These are phyloP conservation scores for Aspergillus steynii DNA, from an alignment of 495 filamentous ascomycete genomes.

Conservation along the genomic window DNA sequence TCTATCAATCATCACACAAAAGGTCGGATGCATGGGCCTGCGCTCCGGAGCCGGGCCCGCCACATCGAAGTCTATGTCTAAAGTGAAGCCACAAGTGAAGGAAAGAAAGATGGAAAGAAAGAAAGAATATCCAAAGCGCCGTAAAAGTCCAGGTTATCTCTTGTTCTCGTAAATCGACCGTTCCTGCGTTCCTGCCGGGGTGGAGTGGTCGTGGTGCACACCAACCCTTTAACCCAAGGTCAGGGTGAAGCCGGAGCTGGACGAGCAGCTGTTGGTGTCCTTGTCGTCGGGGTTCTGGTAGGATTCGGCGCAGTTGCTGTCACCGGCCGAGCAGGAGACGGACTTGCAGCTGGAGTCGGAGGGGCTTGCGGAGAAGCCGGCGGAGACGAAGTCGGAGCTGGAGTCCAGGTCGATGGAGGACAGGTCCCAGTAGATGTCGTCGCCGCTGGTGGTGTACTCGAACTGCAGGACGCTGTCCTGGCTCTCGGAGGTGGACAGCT, in stretches of 20 bases:
- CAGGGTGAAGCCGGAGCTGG: constrained; percentile 21
- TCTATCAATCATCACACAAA: background rate
- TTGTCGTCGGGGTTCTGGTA: constrained; percentile 38
- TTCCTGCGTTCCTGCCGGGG: background rate
- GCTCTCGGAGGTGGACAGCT: constrained; percentile 34
- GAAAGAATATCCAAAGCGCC: too few relatives aligned
- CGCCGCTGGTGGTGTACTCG: constrained; percentile 27
- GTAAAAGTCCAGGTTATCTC: too few relatives aligned
- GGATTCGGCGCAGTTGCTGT: constrained; percentile 31
- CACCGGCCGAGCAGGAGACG: constrained; percentile 33
- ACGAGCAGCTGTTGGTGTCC: constrained; percentile 28
- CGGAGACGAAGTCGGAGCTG: constrained; percentile 29
- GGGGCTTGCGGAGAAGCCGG: constrained; percentile 36
- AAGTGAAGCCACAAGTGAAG: too few relatives aligned
- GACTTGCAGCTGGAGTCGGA: constrained; percentile 30
- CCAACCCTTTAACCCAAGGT: constrained; percentile 18
- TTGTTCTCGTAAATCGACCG: too few relatives aligned
- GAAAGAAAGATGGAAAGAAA: too few relatives aligned
- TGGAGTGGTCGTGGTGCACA: background rate
- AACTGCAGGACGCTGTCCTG: constrained; percentile 37
- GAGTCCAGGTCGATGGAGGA: constrained; percentile 41
- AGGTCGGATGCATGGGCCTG: background rate
- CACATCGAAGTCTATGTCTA: too few relatives aligned
- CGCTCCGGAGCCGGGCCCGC: too few relatives aligned
- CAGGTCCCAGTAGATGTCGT: constrained; percentile 33